phyloP scores from a whole-genome alignment of 106 monocot genomes.

The Amphibolis antarctica region DNA sequence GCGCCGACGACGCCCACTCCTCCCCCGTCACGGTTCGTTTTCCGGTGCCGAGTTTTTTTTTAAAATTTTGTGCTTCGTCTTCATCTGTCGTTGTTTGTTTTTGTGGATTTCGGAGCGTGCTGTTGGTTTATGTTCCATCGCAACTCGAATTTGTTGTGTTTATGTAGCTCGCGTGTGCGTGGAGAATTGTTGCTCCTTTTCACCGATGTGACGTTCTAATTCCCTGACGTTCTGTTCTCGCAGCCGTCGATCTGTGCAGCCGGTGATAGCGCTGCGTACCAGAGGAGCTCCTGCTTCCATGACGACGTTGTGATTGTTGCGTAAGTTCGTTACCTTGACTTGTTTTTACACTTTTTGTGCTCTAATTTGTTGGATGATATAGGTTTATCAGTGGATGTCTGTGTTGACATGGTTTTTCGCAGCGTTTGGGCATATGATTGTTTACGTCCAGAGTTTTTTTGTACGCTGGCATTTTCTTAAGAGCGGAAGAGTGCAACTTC shows the following conservation, averaged over 20 bases:
- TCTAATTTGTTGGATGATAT: neutral
- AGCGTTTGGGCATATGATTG: no score
- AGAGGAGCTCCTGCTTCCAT: slow-evolving; percentile 27
- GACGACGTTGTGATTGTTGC: slow-evolving; percentile 46
- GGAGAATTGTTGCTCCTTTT: no score
- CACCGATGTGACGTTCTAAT: no score
- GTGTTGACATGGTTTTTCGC: neutral
- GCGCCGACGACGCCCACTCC: no score
- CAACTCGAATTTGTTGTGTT: no score
- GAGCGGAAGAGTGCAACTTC: no score
- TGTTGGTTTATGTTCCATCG: neutral
- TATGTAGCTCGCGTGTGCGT: no score
- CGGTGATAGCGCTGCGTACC: slow-evolving; percentile 33
- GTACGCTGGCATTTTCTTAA: no score
- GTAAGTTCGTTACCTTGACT: slow-evolving; percentile 13
- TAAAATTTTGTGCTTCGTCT: neutral
- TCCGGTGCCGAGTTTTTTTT: no score
- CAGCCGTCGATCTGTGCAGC: slow-evolving; percentile 37
- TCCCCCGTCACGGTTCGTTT: slow-evolving; percentile 22
- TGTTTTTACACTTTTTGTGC: neutral
- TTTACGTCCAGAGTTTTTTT: no score
- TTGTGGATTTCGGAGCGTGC: neutral
- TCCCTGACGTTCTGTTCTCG: neutral
- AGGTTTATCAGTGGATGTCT: neutral
- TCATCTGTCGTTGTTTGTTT: no score